phyloP scores from a whole-genome alignment of 169 alveolate species.

The Toxoplasma gondii region DNA sequence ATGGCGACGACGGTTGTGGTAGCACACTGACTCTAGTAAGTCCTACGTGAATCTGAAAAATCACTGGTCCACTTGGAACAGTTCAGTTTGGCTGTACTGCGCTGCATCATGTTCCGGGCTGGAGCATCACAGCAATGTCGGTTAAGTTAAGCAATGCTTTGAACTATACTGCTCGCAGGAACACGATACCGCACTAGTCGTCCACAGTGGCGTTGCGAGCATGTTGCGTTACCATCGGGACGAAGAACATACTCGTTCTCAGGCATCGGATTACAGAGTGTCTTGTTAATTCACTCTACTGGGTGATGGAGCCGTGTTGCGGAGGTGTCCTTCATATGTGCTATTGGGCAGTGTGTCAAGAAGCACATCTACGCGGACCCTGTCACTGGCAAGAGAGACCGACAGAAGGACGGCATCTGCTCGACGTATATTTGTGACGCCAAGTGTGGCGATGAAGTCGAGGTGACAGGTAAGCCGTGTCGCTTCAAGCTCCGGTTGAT shows the following conservation, averaged over 20 bases:
- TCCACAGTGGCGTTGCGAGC: too few species aligned
- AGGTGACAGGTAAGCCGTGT: slow-evolving; percentile 12
- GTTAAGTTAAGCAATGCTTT: background rate
- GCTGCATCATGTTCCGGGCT: too few species aligned
- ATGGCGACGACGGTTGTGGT: slow-evolving; percentile 42
- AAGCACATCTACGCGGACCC: slow-evolving; percentile 19
- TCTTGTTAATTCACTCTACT: too few species aligned
- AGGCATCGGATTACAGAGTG: too few species aligned
- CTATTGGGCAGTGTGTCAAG: background rate
- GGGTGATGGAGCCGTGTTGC: too few species aligned
- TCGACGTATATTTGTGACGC: slow-evolving; percentile 49
- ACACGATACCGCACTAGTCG: too few species aligned
- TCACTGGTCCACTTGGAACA: too few species aligned
- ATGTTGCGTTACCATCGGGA: too few species aligned
- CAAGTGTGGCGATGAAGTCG: slow-evolving; percentile 3
- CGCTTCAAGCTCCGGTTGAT: too few species aligned
- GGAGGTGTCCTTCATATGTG: background rate
- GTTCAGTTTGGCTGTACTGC: too few species aligned
- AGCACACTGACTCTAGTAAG: slow-evolving; percentile 30
- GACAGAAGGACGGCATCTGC: slow-evolving; percentile 47
- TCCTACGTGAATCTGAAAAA: background rate
- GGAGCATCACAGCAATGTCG: background rate
- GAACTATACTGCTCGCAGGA: background rate
- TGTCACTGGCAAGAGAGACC: slow-evolving; percentile 5
- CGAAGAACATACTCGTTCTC: too few species aligned